Conservation (phyloP, 2,329 filamentous ascomycete species). For the Rhexocercosporidium sp. region DNA sequence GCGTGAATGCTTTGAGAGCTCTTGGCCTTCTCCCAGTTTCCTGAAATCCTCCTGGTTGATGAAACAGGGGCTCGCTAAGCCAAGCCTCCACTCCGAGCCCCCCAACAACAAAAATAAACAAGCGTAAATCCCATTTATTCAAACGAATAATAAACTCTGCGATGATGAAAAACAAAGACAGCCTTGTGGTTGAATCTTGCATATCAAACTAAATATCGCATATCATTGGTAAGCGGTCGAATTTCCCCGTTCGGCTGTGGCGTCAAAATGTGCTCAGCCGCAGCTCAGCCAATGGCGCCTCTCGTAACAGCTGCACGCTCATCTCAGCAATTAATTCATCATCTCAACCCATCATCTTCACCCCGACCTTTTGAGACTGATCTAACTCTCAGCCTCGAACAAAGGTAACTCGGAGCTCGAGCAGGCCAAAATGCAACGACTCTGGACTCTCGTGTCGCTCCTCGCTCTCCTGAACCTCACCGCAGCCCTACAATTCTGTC, state of each 20-base stretch:
- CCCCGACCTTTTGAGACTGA: background rate
- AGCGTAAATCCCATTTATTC: background rate
- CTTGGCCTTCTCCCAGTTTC: background rate
- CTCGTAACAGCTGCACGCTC: background rate
- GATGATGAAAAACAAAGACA: background rate
- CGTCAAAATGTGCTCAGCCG: background rate
- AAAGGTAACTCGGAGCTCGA: background rate
- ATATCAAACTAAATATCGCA: background rate
- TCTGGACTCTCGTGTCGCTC: background rate
- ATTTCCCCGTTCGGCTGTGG: background rate
- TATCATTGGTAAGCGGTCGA: background rate
- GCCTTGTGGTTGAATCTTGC: background rate
- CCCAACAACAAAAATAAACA: background rate
- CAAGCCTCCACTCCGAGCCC: background rate
- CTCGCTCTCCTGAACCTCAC: background rate
- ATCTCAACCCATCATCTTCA: background rate
- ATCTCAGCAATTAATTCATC: background rate
- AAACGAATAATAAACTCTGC: background rate
- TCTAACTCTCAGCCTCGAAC: background rate
- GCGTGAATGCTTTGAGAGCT: background rate
- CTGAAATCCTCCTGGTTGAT: background rate
- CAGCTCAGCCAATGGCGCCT: background rate
- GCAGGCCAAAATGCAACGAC: background rate
- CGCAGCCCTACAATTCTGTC: conserved; percentile 21
- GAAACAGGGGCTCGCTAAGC: conserved; percentile 8